Evolutionary conservation across 1,139 yeast genomes (phyloP), one percentile per base, ranked within the genome.

Genomic region (Saccharomyces hybrid): DNA sequence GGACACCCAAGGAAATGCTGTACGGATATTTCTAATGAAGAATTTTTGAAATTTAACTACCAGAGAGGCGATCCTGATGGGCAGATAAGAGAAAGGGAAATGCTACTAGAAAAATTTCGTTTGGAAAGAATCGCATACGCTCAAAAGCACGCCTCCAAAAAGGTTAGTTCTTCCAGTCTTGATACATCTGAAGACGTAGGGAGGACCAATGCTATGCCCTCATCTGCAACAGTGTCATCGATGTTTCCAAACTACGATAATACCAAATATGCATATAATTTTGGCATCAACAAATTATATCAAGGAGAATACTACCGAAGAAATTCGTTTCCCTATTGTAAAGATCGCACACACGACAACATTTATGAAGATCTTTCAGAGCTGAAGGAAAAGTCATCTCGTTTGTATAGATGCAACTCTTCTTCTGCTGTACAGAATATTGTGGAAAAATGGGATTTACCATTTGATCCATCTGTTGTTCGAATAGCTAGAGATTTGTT

Each of bases 381-480:
- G 26, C 42, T 34, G 16, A 20, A 44, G 5, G 48, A 50, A 14
- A 29, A 29, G 16, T 20, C 51, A 11, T 23, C 27, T 31, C 49
- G 48, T 16, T 52, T 60, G 14, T 57, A 60, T 48, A 57, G 66
- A 23, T 61, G 76, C 50, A 61, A 68, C 47, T 80, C 85, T 56
- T 73, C 74, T 49, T 77, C 85, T 1, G 60, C 68, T 26, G 68
- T 80, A 9, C 81, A 78, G 44, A 73, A 73, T 4, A 64, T 68
- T 1, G 58, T 76, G 1, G 61, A 69, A 32, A 61, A 57, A 16
- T 73, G 75, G 74, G 59, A 59, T 0, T 49, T 60, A 23, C 72
- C 74, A 13, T 69, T 69, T 56, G 70, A 68, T 49, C 62, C 71
- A 3, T 63, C 71, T 9, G 64, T 62, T 16, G 65, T 64, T 23